Conservation (phyloP, 108 stramenopile species). For the Epithemia pelagica region DNA sequence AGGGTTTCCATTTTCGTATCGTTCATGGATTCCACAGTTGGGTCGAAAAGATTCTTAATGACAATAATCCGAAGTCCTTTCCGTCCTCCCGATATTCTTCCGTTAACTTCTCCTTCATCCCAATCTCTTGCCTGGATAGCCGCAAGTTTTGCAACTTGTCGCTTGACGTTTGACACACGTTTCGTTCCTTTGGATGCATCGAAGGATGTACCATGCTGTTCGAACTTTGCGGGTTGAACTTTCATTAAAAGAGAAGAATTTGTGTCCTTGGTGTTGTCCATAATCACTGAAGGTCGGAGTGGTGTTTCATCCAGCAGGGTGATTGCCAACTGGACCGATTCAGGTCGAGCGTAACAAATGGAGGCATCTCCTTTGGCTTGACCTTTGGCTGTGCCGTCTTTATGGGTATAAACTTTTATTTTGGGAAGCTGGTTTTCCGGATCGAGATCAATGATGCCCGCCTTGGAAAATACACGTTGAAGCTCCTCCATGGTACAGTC, state of each 20-base stretch:
- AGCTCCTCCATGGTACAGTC: conserved; percentile 78
- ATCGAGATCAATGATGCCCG: conserved; percentile 86
- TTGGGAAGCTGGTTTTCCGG: conserved; percentile 85
- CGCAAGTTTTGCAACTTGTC: conserved; percentile 71
- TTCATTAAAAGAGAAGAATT: conserved; percentile 8
- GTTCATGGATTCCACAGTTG: conserved; percentile 32
- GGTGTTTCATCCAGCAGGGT: conserved; percentile 77
- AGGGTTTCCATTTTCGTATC: conserved; percentile 40
- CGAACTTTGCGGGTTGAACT: conserved; percentile 63
- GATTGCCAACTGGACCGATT: conserved; percentile 87
- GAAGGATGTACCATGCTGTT: conserved; percentile 41
- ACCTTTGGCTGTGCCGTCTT: conserved; percentile 21
- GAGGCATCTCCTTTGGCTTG: conserved; percentile 88
- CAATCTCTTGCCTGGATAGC: conserved; percentile 74
- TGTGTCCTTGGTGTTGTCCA: neutral
- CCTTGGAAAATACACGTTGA: conserved; percentile 68
- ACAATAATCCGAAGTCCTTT: conserved; percentile 92
- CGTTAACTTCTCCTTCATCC: conserved; percentile 72
- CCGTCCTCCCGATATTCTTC: conserved; percentile 74
- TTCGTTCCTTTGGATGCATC: conserved; percentile 12
- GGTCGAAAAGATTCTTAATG: conserved; percentile 80
- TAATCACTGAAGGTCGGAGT: conserved; percentile 23
- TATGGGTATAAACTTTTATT: conserved; percentile 82
- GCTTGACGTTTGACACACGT: conserved; percentile 50
- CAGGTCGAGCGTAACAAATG: conserved; percentile 86